phyloP scores from a whole-genome alignment of 768 basidiomycete species.

The Lactarius tabidus region DNA sequence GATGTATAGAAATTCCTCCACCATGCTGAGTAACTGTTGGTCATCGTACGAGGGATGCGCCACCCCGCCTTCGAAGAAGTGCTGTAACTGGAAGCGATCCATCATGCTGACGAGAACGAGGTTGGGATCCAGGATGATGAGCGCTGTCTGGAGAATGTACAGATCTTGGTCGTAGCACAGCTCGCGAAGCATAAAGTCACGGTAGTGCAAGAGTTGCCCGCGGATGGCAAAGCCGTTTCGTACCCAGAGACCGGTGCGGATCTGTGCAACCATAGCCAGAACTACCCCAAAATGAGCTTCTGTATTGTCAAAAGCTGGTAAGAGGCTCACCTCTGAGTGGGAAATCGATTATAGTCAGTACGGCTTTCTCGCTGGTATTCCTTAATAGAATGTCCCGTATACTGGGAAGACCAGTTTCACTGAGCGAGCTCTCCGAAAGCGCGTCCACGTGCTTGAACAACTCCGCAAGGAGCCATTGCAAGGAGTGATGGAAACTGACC shows the following conservation, averaged over 20 bases:
- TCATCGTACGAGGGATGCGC: conserved; percentile 61
- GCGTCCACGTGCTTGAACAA: conserved; percentile 78
- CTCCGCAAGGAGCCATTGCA: conserved; percentile 89
- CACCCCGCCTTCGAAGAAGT: conserved; percentile 71
- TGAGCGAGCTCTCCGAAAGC: conserved; percentile 52
- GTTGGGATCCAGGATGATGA: conserved; percentile 75
- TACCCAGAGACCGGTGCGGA: conserved; percentile 94
- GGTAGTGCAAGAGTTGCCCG: conserved; percentile 92
- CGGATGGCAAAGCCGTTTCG: conserved; percentile 95
- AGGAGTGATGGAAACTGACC: conserved; percentile 90
- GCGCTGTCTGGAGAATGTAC: conserved; percentile 81
- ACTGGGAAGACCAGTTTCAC: conserved; percentile 48
- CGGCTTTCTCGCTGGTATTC: conserved; percentile 59
- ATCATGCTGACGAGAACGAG: conserved; percentile 80
- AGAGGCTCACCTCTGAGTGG: conserved; percentile 72
- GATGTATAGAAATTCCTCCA: conserved; percentile 87
- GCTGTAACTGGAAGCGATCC: conserved; percentile 80
- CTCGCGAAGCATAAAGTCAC: conserved; percentile 93
- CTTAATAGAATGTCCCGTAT: conserved; percentile 58
- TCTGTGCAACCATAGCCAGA: conserved; percentile 88
- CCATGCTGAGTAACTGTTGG: conserved; percentile 72
- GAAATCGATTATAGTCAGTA: conserved; percentile 80
- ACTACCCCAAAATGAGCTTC: conserved; percentile 41
- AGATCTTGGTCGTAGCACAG: conserved; percentile 95
- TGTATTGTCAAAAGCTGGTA: not conserved